Percentiles rank a stretch among this genome's conserved stretches.
phyloP scores from a whole-genome alignment of 306 rosid genomes.

The Neltuma alba region DNA sequence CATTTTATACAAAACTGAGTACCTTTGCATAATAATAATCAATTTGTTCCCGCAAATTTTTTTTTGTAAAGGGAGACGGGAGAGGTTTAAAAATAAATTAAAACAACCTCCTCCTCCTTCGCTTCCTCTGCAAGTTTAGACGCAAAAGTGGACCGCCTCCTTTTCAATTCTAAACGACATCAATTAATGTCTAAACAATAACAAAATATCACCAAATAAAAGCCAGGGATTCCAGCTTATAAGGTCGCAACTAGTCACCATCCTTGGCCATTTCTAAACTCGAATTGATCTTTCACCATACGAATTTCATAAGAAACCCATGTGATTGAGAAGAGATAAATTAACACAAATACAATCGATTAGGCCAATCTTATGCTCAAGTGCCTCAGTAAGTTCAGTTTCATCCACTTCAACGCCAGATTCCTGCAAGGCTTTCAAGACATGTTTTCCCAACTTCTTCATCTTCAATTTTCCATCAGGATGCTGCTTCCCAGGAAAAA shows the following conservation, averaged over 20 bases:
- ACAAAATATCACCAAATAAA: conserved; percentile 20
- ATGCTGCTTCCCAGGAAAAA: conserved; percentile 54
- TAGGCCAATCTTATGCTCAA: conserved; percentile 68
- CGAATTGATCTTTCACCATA: conserved; percentile 68
- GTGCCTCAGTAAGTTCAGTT: conserved; percentile 49
- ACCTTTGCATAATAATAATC: not conserved
- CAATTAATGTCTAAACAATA: conserved; percentile 21
- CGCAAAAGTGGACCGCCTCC: not conserved
- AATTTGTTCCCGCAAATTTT: conserved; percentile 9
- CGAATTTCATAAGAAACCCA: conserved; percentile 11
- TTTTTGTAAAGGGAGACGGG: conserved; percentile 2
- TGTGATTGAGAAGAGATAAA: not conserved
- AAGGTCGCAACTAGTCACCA: conserved; percentile 31
- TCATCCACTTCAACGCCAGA: conserved; percentile 67
- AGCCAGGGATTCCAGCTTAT: not conserved
- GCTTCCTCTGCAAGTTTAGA: not conserved
- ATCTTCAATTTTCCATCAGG: conserved; percentile 79
- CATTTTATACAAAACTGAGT: not conserved
- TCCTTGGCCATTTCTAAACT: conserved; percentile 74
- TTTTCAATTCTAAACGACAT: conserved; percentile 3
- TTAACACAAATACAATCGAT: conserved; percentile 3
- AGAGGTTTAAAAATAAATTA: not conserved
- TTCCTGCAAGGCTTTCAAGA: conserved; percentile 61
- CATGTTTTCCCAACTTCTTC: conserved; percentile 70
- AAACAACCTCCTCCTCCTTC: conserved; percentile 21